Conservation (phyloP, 257 asterid genomes). For the Buddleja alternifolia region DNA sequence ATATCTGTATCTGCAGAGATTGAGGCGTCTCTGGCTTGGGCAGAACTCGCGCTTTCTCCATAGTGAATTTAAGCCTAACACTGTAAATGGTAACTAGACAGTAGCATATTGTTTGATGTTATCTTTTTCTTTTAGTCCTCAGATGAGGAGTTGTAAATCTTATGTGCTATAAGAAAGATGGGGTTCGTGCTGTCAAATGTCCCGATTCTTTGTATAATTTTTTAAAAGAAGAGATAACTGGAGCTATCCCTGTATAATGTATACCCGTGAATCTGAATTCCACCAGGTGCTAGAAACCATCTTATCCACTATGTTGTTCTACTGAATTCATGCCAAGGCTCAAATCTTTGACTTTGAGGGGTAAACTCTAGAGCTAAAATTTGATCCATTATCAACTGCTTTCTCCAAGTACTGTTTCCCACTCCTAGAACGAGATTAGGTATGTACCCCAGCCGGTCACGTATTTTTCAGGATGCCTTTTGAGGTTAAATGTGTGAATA, state of each 20-base stretch:
- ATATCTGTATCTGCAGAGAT: conserved; percentile 77
- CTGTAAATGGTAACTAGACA: conserved; percentile 30
- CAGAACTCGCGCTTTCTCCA: conserved; percentile 85
- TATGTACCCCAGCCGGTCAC: conserved; percentile 98
- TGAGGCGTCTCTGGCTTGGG: conserved; percentile 86
- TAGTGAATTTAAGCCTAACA: conserved; percentile 41
- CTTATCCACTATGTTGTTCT: conserved; percentile 46
- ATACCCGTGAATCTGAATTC: conserved; percentile 96
- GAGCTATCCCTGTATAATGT: conserved; percentile 7
- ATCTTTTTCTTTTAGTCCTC: conserved; percentile 4
- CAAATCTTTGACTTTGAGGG: conserved; percentile 76
- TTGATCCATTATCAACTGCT: conserved; percentile 51
- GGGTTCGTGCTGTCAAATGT: conserved; percentile 24
- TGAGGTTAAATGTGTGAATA: conserved; percentile 72
- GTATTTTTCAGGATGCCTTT: conserved; percentile 91
- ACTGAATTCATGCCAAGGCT: conserved; percentile 46
- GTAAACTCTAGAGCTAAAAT: conserved; percentile 65
- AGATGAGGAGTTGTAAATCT: conserved; percentile 43
- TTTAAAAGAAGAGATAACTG: not conserved
- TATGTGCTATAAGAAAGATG: conserved; percentile 29
- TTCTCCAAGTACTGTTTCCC: conserved; percentile 96
- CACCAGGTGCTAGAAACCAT: conserved; percentile 91
- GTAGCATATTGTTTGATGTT: conserved; percentile 19
- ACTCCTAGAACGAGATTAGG: conserved; percentile 89
- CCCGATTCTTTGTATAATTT: conserved; percentile 44